Evolutionary conservation across 2,329 filamentous ascomycete genomes (phyloP).

Genomic region (Sporothrix variecibatus): DNA sequence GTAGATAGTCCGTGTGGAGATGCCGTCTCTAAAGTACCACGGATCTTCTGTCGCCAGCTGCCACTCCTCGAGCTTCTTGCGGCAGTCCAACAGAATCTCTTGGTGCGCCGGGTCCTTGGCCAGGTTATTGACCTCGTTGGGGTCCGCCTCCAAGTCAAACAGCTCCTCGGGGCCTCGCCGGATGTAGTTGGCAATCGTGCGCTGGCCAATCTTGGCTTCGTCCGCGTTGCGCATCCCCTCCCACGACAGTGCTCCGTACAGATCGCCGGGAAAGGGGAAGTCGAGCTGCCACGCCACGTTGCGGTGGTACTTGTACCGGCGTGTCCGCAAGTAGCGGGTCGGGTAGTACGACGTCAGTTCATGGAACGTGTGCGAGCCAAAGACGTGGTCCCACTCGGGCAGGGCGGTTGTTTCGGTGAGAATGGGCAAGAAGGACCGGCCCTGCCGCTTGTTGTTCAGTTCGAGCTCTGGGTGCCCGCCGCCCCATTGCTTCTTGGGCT

Average conservation of each 20-base stretch:
- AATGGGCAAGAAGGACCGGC: background rate
- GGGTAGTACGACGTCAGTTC: slow-evolving; percentile 53
- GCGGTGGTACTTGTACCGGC: slow-evolving; percentile 50
- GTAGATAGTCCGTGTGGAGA: slow-evolving; percentile 31
- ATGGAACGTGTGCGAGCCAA: slow-evolving; percentile 51
- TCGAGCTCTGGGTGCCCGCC: slow-evolving; percentile 37
- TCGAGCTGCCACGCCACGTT: slow-evolving; percentile 40
- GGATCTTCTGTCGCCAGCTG: slow-evolving; percentile 36
- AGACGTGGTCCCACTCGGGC: slow-evolving; percentile 1
- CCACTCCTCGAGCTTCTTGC: slow-evolving; percentile 36
- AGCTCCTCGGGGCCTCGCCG: slow-evolving; percentile 49
- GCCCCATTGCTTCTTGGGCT: slow-evolving; percentile 30
- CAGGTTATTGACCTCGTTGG: slow-evolving; percentile 49
- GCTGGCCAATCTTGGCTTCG: slow-evolving; percentile 41
- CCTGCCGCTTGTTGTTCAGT: background rate
- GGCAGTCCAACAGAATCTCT: slow-evolving; percentile 39
- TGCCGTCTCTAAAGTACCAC: slow-evolving; percentile 38
- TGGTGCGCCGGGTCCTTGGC: slow-evolving; percentile 39
- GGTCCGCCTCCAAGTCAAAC: slow-evolving; percentile 49
- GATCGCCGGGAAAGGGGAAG: slow-evolving; percentile 50
- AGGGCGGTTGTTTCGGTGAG: background rate
- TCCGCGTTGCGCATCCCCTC: slow-evolving; percentile 13
- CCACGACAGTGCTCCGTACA: slow-evolving; percentile 47
- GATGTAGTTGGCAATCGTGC: slow-evolving; percentile 46
- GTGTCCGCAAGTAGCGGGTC: slow-evolving; percentile 47